A percentile compares a stretch with the other conserved stretches of the same genome.
Conservation (phyloP, 371 early-diverging fungal genomes). For the Cokeromyces recurvatus region DNA sequence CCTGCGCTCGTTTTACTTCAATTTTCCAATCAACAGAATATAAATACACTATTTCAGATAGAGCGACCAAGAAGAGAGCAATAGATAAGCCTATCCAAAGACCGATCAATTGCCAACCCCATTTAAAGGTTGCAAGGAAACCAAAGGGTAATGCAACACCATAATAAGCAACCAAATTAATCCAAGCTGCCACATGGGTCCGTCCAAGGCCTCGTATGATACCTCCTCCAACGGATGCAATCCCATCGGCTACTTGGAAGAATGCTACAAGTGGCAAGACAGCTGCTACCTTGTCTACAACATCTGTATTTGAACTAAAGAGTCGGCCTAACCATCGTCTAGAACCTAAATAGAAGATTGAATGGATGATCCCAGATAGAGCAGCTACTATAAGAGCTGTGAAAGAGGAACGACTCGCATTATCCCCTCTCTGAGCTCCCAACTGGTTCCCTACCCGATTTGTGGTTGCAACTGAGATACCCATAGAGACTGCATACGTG, state of each 20-base stretch:
- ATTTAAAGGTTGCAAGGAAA: conserved; percentile 53
- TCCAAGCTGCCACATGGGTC: conserved; percentile 64
- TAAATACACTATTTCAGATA: conserved; percentile 38
- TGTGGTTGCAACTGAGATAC: conserved; percentile 68
- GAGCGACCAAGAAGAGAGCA: conserved; percentile 49
- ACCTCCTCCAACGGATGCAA: conserved; percentile 66
- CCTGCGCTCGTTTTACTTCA: conserved; percentile 39
- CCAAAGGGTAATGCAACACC: conserved; percentile 70
- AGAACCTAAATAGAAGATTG: conserved; percentile 28
- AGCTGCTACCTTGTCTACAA: conserved; percentile 61
- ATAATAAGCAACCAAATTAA: conserved; percentile 68
- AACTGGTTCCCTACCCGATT: conserved; percentile 82
- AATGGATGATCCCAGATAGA: conserved; percentile 36
- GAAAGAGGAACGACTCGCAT: conserved; percentile 42
- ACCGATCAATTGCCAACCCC: conserved; percentile 55
- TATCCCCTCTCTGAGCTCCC: conserved; percentile 41
- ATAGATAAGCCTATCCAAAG: conserved; percentile 64
- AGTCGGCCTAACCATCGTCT: conserved; percentile 55
- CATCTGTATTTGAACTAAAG: conserved; percentile 66
- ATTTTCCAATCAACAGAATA: conserved; percentile 42
- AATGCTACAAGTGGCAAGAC: conserved; percentile 76
- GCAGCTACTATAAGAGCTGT: conserved; percentile 46
- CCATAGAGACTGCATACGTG: conserved; percentile 69
- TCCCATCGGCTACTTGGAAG: conserved; percentile 77
- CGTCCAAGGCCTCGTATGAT: conserved; percentile 70